phyloP scores from a whole-genome alignment of 1,284 basidiomycete species.

The Fomitopsis palustris region DNA sequence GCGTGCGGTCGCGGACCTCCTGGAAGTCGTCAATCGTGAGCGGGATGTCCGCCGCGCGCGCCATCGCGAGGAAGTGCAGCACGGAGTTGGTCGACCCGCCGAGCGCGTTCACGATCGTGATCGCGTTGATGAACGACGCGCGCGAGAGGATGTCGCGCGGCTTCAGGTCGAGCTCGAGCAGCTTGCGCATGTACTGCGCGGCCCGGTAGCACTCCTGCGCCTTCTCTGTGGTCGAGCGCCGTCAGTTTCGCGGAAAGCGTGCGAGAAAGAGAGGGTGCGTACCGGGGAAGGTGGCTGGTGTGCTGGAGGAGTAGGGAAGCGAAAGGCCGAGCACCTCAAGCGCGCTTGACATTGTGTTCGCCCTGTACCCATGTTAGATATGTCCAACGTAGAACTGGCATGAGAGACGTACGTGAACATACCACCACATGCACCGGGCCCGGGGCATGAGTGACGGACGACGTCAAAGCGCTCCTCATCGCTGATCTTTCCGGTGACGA shows the following conservation, averaged over 20 bases:
- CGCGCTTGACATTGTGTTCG: conserved; percentile 88
- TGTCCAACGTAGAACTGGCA: neutral
- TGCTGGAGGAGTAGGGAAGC: conserved; percentile 85
- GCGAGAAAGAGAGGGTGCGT: conserved; percentile 11
- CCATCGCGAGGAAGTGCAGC: conserved; percentile 92
- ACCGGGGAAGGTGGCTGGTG: conserved; percentile 77
- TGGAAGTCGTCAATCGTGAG: conserved; percentile 96
- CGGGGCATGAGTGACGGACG: conserved; percentile 80
- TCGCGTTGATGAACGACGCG: conserved; percentile 89
- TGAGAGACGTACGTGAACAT: conserved; percentile 68
- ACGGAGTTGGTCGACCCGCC: conserved; percentile 94
- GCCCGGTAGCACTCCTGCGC: conserved; percentile 82
- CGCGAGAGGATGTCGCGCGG: conserved; percentile 91
- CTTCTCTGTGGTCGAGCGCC: conserved; percentile 52
- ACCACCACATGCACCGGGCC: conserved; percentile 67
- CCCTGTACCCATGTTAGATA: conserved; percentile 32
- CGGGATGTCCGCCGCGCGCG: conserved; percentile 83
- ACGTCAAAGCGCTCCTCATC: conserved; percentile 81
- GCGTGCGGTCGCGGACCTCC: conserved; percentile 80
- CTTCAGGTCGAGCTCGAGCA: conserved; percentile 86
- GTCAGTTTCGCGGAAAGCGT: neutral
- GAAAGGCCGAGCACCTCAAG: conserved; percentile 93
- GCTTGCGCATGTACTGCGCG: conserved; percentile 76
- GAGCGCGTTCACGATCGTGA: conserved; percentile 79
- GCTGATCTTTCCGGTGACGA: conserved; percentile 65